Percentiles rank a stretch among this genome's conserved stretches.
phyloP scores from a whole-genome alignment of 1,284 basidiomycete genomes.

The Melampsora larici-populina region DNA sequence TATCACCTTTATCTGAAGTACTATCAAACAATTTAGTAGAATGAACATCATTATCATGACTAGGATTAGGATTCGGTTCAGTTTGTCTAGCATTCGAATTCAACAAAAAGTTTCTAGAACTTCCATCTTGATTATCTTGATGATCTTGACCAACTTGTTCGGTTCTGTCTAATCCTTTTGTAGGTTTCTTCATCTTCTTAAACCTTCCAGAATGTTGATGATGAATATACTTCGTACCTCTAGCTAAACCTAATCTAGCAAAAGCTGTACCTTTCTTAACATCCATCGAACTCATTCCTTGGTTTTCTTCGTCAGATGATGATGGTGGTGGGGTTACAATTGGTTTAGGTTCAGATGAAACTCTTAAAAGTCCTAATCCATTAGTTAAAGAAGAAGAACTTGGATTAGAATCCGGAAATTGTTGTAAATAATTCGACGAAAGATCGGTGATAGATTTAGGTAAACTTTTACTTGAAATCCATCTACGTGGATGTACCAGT shows the following conservation, averaged over 20 bases:
- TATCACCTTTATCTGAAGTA: slow-evolving; percentile 44
- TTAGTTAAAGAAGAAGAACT: not conserved
- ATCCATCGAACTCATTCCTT: not conserved
- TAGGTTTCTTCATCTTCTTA: not conserved
- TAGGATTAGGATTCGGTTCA: not conserved
- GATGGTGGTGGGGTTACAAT: not conserved
- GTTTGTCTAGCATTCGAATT: not conserved
- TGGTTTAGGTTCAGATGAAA: not conserved
- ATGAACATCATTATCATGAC: not conserved
- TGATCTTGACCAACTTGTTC: not conserved
- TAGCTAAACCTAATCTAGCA: slow-evolving; percentile 27
- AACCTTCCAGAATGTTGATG: slow-evolving; percentile 3
- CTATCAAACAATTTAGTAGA: slow-evolving; percentile 18
- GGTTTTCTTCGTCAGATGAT: not conserved
- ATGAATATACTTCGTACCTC: slow-evolving; percentile 24
- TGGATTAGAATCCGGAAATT: not conserved
- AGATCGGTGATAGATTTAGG: slow-evolving; percentile 18
- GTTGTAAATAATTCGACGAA: slow-evolving; percentile 2
- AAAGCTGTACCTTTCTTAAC: slow-evolving; percentile 32
- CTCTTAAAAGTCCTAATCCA: not conserved
- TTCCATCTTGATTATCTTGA: not conserved
- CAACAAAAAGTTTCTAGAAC: not conserved
- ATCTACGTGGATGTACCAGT: not conserved
- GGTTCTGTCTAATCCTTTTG: too few relatives aligned
- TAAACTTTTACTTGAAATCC: slow-evolving; percentile 26